Evolutionary conservation across 2,329 filamentous ascomycete species (phyloP).

Genomic region (Penicillium sp.): DNA sequence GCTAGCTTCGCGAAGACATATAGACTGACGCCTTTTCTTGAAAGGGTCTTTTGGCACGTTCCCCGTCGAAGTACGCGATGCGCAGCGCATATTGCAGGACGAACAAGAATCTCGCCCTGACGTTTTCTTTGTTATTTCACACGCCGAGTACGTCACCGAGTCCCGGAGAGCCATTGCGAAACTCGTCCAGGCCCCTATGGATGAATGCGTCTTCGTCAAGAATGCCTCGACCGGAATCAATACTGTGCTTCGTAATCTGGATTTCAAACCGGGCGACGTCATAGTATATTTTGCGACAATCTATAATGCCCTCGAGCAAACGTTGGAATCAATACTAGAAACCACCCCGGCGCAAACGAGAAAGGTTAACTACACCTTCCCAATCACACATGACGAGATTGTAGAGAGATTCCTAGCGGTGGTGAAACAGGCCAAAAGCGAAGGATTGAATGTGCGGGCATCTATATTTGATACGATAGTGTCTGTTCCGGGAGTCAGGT

Average conservation of each 20-base stretch:
- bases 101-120: conserved; percentile 67
- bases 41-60: conserved; percentile 71
- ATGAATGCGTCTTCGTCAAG: conserved; percentile 69
- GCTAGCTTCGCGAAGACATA: not conserved
- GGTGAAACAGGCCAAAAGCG: conserved; percentile 51
- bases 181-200: conserved; percentile 61
- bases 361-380: conserved; percentile 63
- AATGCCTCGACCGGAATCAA: conserved; percentile 73
- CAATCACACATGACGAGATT: conserved; percentile 65
- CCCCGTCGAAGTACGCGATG: conserved; percentile 58
- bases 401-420: conserved; percentile 57
- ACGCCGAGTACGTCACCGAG: conserved; percentile 59
- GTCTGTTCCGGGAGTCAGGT: conserved; percentile 70
- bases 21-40: not conserved
- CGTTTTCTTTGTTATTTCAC: conserved; percentile 68
- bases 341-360: conserved; percentile 49
- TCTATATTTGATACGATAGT: conserved; percentile 78
- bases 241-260: conserved; percentile 71
- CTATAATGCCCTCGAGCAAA: conserved; percentile 74
- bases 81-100: conserved; percentile 63
- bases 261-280: conserved; percentile 66
- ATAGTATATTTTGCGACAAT: conserved; percentile 73
- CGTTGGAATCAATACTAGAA: conserved; percentile 69
- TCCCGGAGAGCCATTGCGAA: conserved; percentile 62
- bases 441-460: conserved; percentile 61